Percentiles rank a stretch among this genome's conserved stretches.
These are phyloP conservation scores for Diaporthe sp. DNA, from an alignment of 2,329 filamentous ascomycete species.

Conservation along the genomic window DNA sequence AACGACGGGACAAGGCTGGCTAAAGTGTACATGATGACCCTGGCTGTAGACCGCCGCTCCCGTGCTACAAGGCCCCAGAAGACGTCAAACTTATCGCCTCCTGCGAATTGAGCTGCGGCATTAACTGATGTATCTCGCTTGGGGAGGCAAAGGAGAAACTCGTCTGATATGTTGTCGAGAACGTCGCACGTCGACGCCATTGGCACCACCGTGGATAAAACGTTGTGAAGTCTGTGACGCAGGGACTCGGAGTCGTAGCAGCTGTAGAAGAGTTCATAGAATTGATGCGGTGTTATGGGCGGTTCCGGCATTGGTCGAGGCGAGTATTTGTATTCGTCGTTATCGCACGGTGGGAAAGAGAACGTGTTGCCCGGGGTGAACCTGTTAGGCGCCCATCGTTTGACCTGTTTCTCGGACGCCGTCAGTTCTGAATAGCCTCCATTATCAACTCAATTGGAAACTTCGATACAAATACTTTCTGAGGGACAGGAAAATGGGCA, in stretches of 20 bases:
- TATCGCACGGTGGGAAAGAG: background rate
- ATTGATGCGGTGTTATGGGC: conserved; percentile 4
- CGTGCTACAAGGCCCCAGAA: conserved; percentile 5
- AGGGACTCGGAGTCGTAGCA: background rate
- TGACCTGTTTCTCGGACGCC: background rate
- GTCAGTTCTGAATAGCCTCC: background rate
- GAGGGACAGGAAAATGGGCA: background rate
- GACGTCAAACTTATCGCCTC: background rate
- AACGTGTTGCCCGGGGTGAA: background rate
- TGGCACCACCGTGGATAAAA: background rate
- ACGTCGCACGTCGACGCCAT: background rate
- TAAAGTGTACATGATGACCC: background rate
- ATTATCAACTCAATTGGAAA: background rate
- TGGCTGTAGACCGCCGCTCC: background rate
- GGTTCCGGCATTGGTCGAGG: conserved; percentile 1
- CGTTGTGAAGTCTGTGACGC: background rate
- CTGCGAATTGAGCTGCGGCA: background rate
- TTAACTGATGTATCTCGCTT: background rate
- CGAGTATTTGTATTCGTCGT: background rate
- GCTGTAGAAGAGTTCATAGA: background rate
- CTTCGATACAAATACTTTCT: background rate
- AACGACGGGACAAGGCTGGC: conserved; percentile 1
- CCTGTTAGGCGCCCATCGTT: background rate
- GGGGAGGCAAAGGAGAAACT: conserved; percentile 11
- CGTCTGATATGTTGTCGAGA: conserved; percentile 1